phyloP scores from a whole-genome alignment of 2,329 filamentous ascomycete genomes.

The Ceratocystis papillata region DNA sequence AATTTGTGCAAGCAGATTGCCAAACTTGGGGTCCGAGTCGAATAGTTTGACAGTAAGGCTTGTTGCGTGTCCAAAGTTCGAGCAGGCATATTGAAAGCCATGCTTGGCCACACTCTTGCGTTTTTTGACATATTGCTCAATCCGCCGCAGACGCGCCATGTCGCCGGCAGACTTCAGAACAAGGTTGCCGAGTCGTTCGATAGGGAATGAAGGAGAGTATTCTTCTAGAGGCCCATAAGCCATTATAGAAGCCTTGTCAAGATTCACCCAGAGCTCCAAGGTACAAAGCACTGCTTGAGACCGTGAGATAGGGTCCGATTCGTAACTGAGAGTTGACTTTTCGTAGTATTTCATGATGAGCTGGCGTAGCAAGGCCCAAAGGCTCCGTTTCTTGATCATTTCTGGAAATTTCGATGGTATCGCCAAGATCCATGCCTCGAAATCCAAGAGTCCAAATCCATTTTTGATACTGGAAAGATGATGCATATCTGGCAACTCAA shows the following conservation, averaged over 20 bases:
- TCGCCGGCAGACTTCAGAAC: conserved; percentile 37
- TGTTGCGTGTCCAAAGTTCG: neutral
- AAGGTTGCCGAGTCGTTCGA: conserved; percentile 35
- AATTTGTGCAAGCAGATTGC: neutral
- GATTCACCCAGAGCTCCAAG: conserved; percentile 49
- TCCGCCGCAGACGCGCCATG: conserved; percentile 35
- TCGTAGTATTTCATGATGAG: conserved; percentile 33
- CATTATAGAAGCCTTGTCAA: conserved; percentile 39
- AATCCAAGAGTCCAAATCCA: neutral
- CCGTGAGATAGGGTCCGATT: conserved; percentile 34
- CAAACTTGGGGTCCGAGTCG: neutral
- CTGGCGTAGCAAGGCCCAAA: conserved; percentile 28
- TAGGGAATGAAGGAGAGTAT: conserved; percentile 39
- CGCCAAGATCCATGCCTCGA: neutral
- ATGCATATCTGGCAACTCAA: neutral
- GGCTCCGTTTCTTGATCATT: neutral
- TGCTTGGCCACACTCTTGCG: neutral
- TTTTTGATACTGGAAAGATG: neutral
- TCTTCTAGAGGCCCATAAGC: conserved; percentile 35
- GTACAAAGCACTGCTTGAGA: conserved; percentile 48
- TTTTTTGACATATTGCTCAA: conserved; percentile 37
- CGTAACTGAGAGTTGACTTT: conserved; percentile 31
- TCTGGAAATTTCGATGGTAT: neutral
- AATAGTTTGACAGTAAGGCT: conserved; percentile 6
- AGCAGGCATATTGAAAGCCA: neutral